Evolutionary conservation across 2,329 filamentous ascomycete species (phyloP), one percentile per base, ranked within the genome.

Genomic region (Macrophomina phaseolina): DNA sequence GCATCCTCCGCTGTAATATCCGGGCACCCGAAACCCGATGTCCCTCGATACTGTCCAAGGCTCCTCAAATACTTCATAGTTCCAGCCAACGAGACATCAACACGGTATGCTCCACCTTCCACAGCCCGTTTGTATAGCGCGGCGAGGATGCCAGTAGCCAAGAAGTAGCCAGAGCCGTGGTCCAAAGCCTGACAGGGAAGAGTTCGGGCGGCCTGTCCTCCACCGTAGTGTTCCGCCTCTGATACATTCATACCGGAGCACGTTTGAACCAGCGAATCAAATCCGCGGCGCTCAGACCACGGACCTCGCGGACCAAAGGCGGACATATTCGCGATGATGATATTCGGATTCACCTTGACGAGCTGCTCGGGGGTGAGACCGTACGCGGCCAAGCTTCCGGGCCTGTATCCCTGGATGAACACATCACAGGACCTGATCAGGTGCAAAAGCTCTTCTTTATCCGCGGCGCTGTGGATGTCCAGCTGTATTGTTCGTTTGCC

Each of bases 171-270:
- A 0, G 79, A 80, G 0, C 80, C 84, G 68, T 88, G 85, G 71
- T 89, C 86, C 0, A 88, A 78, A 0, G 83, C 85, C 73, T 88
- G 86, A 64, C 82, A 86, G 0, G 86, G 86, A 38, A 81, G 75
- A 0, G 81, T 75, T 0, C 80, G 78, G 0, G 82, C 81, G 0
- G 75, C 80, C 0, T n/a, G 9, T 5, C 49, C 49, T 23, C 78
- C 79, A 0, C 71, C 80, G 28, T 73, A 81, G 53, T 82, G 79
- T 65, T 82, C 78, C 0, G 85, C 85, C 70, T 88, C 86, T 0
- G 83, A 83, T 1, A 85, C 77, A 52, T 87, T 87, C 73, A 87
- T 81, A 0, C 86, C 86, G 0, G 83, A 82, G 65, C 82, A 85
- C 7, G 85, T 85, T 73, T 88, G 85, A 0, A 85, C 81, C 4